Conservation (phyloP, 2,329 filamentous ascomycete species). For the Knufia fluminis region DNA sequence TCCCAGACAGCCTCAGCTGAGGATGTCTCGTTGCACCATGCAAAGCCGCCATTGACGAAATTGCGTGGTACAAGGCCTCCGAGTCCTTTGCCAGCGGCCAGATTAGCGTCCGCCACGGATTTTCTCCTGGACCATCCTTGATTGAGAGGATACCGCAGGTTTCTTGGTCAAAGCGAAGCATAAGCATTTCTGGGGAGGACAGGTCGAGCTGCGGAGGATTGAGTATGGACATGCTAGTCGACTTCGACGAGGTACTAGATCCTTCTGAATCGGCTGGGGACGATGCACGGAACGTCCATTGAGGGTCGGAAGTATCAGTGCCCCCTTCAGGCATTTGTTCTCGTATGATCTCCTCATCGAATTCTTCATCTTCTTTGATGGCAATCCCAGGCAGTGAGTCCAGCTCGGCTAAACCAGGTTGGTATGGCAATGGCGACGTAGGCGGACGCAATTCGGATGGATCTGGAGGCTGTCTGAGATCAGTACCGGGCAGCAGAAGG, state of each 20-base stretch:
- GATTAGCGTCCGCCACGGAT: conserved; percentile 62
- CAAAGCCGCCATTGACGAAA: conserved; percentile 60
- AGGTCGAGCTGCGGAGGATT: conserved; percentile 40
- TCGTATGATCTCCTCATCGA: conserved; percentile 50
- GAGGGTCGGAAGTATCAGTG: conserved; percentile 12
- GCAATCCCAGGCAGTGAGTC: conserved; percentile 16
- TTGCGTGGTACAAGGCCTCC: conserved; percentile 58
- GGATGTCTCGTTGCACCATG: conserved; percentile 45
- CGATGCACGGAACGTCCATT: conserved; percentile 16
- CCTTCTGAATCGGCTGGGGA: conserved; percentile 30
- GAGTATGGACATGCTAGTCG: conserved; percentile 20
- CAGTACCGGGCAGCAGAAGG: conserved; percentile 40
- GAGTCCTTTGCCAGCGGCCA: conserved; percentile 58
- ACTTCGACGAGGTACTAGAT: conserved; percentile 25
- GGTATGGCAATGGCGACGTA: conserved; percentile 24
- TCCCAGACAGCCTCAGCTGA: conserved; percentile 50
- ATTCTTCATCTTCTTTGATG: conserved; percentile 34
- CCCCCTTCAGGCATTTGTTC: not conserved
- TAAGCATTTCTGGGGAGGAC: conserved; percentile 52
- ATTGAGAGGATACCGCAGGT: conserved; percentile 64
- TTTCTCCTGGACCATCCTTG: conserved; percentile 60
- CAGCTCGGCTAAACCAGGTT: conserved; percentile 10
- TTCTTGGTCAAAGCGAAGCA: conserved; percentile 53
- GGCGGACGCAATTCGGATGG: conserved; percentile 24
- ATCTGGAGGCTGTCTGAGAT: conserved; percentile 35